Evolutionary conservation across 106 monocot species (phyloP).

Genomic region (Triglochin maritima): DNA sequence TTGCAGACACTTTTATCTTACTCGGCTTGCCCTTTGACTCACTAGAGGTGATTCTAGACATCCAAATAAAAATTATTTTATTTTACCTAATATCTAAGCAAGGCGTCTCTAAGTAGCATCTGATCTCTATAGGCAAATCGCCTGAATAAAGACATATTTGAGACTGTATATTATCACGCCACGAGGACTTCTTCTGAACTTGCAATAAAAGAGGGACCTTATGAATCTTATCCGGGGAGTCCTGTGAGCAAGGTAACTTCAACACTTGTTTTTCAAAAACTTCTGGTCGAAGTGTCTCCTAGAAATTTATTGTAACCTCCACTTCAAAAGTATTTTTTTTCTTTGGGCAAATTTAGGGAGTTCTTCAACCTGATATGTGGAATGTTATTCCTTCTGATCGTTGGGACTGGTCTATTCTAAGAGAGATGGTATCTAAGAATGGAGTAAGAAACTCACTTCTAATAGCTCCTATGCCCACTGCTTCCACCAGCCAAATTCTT

Average conservation of each 20-base stretch:
- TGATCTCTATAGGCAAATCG: constrained; percentile 49
- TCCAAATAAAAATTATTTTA: not conserved
- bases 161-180: constrained; percentile 88
- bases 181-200: constrained; percentile 63
- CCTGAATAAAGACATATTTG: constrained; percentile 93
- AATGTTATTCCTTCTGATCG: constrained; percentile 51
- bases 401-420: constrained; percentile 68
- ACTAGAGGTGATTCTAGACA: constrained; percentile 34
- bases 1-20: constrained; percentile 91
- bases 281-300: too few relatives aligned
- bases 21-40: constrained; percentile 99
- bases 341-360: constrained; percentile 37
- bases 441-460: constrained; percentile 89
- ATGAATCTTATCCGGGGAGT: constrained; percentile 80
- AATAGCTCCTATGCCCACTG: constrained; percentile 91
- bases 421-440: constrained; percentile 47
- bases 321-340: not conserved
- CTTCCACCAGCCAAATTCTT: constrained; percentile 93
- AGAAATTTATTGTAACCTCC: too few relatives aligned
- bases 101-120: not conserved
- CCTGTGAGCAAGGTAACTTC: constrained; percentile 71
- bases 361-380: constrained; percentile 95
- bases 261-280: not conserved
- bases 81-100: not conserved
- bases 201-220: constrained; percentile 75